These are phyloP conservation scores for Trametes sanguinea DNA, from an alignment of 768 basidiomycete genomes.

Conservation along the genomic window DNA sequence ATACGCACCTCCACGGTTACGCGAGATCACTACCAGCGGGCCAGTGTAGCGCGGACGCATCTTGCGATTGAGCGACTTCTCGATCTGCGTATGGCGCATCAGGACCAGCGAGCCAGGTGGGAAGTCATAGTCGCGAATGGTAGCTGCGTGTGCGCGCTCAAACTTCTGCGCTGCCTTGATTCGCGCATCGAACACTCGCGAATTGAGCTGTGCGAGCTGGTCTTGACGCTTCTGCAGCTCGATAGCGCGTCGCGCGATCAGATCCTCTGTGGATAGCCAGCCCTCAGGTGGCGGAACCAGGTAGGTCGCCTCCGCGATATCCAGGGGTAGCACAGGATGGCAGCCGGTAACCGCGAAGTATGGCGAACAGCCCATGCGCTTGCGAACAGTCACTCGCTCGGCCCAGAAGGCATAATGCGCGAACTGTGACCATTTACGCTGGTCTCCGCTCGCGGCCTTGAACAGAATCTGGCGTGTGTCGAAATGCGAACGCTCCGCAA, in stretches of 20 bases:
- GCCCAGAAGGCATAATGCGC: slow-evolving; percentile 38
- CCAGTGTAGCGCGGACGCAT: slow-evolving; percentile 27
- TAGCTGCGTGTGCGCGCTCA: too few species aligned
- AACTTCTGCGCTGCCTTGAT: not conserved
- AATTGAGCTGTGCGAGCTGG: not conserved
- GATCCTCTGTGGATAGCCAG: slow-evolving; percentile 11
- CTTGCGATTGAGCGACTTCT: slow-evolving; percentile 27
- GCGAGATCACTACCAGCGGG: slow-evolving; percentile 23
- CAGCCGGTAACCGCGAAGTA: slow-evolving; percentile 23
- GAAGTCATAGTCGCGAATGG: slow-evolving; percentile 20
- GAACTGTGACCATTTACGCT: slow-evolving; percentile 26
- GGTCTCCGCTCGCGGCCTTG: slow-evolving; percentile 34
- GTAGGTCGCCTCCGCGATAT: slow-evolving; percentile 26
- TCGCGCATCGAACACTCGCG: slow-evolving; percentile 3
- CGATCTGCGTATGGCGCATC: slow-evolving; percentile 28
- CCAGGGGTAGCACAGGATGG: slow-evolving; percentile 26
- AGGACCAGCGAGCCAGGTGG: slow-evolving; percentile 28
- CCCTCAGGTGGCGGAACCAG: slow-evolving; percentile 7
- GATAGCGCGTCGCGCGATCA: slow-evolving; percentile 6
- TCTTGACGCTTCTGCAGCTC: slow-evolving; percentile 2
- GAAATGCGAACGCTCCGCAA: slow-evolving; percentile 35
- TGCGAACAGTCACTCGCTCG: slow-evolving; percentile 35
- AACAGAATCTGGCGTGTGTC: slow-evolving; percentile 38
- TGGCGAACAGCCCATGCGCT: slow-evolving; percentile 36
- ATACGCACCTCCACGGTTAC: slow-evolving; percentile 24